Evolutionary conservation across 2,329 filamentous ascomycete species (phyloP).

Genomic region (Aspergillus vadensis): DNA sequence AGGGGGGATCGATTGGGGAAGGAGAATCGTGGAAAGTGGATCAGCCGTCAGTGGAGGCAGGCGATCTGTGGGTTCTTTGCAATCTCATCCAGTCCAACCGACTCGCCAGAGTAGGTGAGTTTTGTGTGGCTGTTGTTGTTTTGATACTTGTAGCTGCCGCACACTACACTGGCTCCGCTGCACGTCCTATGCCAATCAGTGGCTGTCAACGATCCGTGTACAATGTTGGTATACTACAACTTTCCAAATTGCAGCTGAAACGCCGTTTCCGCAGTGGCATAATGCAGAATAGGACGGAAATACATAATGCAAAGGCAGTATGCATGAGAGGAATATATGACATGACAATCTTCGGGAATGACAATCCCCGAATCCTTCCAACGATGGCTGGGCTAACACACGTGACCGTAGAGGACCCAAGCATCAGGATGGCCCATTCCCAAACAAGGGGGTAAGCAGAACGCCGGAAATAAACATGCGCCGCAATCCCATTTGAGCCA

Average conservation of each 20-base stretch:
- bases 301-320: neutral
- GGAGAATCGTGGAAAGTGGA: neutral
- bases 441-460: neutral
- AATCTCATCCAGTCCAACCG: conserved; percentile 12
- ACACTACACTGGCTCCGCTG: neutral
- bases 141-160: conserved; percentile 10
- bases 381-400: conserved; percentile 6
- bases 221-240: conserved; percentile 10
- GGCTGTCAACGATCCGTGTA: neutral
- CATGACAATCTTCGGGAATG: neutral
- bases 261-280: neutral
- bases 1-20: neutral
- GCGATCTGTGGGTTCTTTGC: conserved; percentile 6
- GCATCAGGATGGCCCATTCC: conserved; percentile 8
- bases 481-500: neutral
- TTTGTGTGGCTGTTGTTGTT: neutral
- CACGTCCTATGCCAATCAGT: conserved; percentile 1
- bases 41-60: neutral
- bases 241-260: neutral
- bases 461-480: conserved; percentile 1
- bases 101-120: neutral
- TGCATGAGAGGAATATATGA: neutral
- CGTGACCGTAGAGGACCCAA: conserved; percentile 19
- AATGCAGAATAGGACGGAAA: neutral
- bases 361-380: neutral